Conservation (phyloP, 495 filamentous ascomycete species). For the Apiosordaria backusii region DNA sequence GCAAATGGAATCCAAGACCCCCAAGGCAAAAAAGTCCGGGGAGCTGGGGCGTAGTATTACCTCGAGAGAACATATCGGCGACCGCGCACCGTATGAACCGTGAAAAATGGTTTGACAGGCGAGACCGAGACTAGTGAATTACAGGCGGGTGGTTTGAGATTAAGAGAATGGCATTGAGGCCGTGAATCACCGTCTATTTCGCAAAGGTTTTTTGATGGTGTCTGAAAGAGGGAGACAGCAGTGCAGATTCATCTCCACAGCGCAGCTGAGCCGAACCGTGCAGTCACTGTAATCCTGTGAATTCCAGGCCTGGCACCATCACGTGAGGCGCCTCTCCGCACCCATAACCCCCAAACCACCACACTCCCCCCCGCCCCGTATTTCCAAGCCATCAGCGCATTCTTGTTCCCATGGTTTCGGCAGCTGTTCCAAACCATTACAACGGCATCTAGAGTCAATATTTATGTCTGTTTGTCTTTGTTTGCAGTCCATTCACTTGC, state of each 20-base stretch:
- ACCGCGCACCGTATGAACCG: neutral
- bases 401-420: neutral
- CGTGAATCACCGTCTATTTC: neutral
- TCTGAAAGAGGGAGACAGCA: constrained; percentile 6
- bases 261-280: constrained; percentile 11
- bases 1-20: neutral
- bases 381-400: neutral
- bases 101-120: neutral
- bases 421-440: neutral
- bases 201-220: neutral
- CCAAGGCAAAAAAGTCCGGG: neutral
- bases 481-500: neutral
- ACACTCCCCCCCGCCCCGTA: neutral
- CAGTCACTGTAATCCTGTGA: constrained; percentile 12
- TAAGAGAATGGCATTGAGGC: neutral
- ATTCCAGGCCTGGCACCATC: constrained; percentile 20
- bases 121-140: neutral
- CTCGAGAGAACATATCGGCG: constrained; percentile 21
- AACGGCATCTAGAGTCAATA: neutral
- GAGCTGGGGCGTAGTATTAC: constrained; percentile 11
- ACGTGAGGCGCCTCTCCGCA: constrained; percentile 15
- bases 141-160: neutral
- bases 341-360: neutral
- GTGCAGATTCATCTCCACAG: constrained; percentile 20
- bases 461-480: neutral